Evolutionary conservation across 495 filamentous ascomycete genomes (phyloP), one percentile per base, ranked within the genome.

Genomic region (Parmelia sp.): DNA sequence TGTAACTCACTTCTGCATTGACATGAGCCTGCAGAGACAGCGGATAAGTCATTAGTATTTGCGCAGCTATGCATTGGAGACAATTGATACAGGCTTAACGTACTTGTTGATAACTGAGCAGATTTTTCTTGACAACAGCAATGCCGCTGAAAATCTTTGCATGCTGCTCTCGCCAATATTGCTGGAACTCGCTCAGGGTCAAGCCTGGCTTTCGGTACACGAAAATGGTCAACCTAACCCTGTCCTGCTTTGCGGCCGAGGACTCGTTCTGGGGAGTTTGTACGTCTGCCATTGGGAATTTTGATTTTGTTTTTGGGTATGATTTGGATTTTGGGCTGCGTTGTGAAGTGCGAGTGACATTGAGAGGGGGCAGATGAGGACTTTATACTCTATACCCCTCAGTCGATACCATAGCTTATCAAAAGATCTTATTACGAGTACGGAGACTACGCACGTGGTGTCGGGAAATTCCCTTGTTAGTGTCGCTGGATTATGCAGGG

Each of bases 121-220:
- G 27, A 44, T 66, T 61, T 53, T 56, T 58, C 37, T 66, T 63
- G 19, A 64, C 23, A n/a, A 63, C 27, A 11, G 64, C 36, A 44
- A 64, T 37, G 25, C 44, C 23, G 33, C n/a, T 33, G 55, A 61
- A 62, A 29, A 61, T n/a, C 17, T 69, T 14, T 3, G 67, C 23
- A 27, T 61, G 64, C 40, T 58, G 33, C 3, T 60, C 47, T 25
- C 58, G 63, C 60, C 64, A 60, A 36, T 61, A 64, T 19, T 21
- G 35, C 27, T 64, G 31, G 36, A 68, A 69, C n/a, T 66, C 64
- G 36, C 61, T 58, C 36, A 31, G n/a, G 64, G 45, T 69, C 60
- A 66, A 63, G 29, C 60, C 64, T 17, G 47, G 49, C 55, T 66
- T 69, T 31, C 64, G 64, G 44, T 60, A 47, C 25, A 64, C 6